Evolutionary conservation across 78 protist species (phyloP).

Genomic region (Monosiga brevicollis): DNA sequence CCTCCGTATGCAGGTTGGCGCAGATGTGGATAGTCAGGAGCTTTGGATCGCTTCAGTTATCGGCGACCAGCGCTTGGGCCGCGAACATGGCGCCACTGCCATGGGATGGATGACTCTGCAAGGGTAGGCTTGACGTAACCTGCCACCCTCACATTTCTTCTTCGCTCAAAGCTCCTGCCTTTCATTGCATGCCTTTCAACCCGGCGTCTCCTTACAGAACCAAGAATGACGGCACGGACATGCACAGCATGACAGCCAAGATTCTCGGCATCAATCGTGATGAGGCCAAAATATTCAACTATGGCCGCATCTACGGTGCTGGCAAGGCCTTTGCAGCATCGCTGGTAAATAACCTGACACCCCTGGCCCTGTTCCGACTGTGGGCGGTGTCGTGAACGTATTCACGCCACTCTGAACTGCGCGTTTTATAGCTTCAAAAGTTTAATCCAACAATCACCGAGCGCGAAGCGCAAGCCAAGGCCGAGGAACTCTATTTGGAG

Average conservation of each 20-base stretch:
- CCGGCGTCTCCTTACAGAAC: neutral
- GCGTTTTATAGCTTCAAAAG: too few species aligned
- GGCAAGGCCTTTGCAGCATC: neutral
- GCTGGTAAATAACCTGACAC: too few species aligned
- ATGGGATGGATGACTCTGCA: slow-evolving; percentile 33
- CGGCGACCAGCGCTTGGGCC: slow-evolving; percentile 1
- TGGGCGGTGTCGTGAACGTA: too few species aligned
- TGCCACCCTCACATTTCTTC: neutral
- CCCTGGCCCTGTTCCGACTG: too few species aligned
- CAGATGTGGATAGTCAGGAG: slow-evolving; percentile 38
- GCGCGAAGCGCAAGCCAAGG: neutral
- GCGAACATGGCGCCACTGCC: slow-evolving; percentile 22
- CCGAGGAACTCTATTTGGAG: neutral
- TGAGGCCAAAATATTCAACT: slow-evolving; percentile 31
- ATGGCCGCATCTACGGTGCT: slow-evolving; percentile 18
- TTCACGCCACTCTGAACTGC: too few species aligned
- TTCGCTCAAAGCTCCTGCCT: neutral
- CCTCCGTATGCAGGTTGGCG: too few species aligned
- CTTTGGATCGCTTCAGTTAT: slow-evolving; percentile 25
- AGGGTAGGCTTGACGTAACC: slow-evolving; percentile 6
- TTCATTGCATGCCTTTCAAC: neutral
- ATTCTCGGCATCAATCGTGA: neutral
- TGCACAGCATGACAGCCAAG: slow-evolving; percentile 17
- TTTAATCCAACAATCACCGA: neutral
- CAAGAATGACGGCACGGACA: slow-evolving; percentile 11